Conservation (phyloP, 768 basidiomycete genomes). For the Hypsizygus marmoreus region DNA sequence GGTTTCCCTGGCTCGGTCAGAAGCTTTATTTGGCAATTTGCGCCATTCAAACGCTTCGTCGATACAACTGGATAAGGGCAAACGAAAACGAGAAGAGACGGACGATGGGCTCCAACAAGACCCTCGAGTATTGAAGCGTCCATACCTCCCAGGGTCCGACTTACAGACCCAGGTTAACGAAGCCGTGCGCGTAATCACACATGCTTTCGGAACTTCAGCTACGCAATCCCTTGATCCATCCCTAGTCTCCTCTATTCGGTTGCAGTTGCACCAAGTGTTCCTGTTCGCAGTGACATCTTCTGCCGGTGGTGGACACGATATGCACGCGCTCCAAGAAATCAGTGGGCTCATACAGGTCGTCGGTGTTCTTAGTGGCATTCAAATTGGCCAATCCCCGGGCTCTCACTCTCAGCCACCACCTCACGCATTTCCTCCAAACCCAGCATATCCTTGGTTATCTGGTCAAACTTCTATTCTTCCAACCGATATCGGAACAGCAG, state of each 20-base stretch:
- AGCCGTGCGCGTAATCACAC: conserved; percentile 59
- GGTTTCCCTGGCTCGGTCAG: conserved; percentile 67
- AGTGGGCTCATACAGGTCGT: conserved; percentile 82
- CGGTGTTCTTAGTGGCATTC: conserved; percentile 77
- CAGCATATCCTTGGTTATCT: conserved; percentile 37
- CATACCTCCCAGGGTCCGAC: conserved; percentile 43
- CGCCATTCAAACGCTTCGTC: conserved; percentile 65
- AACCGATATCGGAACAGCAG: conserved; percentile 68
- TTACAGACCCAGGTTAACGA: conserved; percentile 60
- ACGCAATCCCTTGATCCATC: conserved; percentile 52
- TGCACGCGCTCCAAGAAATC: conserved; percentile 69
- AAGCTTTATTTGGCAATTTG: conserved; percentile 63
- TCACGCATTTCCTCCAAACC: conserved; percentile 30
- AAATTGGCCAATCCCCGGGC: conserved; percentile 56
- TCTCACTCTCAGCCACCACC: conserved; percentile 30
- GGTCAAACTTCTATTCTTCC: conserved; percentile 24
- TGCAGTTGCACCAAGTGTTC: conserved; percentile 75
- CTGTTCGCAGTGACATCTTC: conserved; percentile 77
- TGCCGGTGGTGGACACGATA: conserved; percentile 49
- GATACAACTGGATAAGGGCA: conserved; percentile 68
- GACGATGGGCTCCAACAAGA: conserved; percentile 39
- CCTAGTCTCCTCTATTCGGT: conserved; percentile 69
- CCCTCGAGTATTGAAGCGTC: conserved; percentile 43
- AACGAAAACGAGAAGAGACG: conserved; percentile 68
- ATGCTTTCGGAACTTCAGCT: conserved; percentile 45